phyloP scores from a whole-genome alignment of 805 yeast genomes.

The Metschnikowia matae region DNA sequence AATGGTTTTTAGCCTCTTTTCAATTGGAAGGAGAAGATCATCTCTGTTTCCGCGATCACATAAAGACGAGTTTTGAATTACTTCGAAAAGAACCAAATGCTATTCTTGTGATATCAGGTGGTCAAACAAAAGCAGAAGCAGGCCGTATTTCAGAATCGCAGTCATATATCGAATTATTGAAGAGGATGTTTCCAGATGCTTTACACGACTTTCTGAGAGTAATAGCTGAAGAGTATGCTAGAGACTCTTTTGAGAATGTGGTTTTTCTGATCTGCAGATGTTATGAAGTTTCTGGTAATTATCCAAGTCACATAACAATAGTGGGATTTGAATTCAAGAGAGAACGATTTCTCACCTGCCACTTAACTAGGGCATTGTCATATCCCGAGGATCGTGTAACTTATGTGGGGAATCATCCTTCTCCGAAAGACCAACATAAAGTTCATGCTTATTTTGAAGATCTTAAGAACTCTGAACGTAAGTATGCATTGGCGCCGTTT shows the following conservation, averaged over 20 bases:
- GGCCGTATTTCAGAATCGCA: slow-evolving; percentile 58
- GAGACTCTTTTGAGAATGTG: slow-evolving; percentile 79
- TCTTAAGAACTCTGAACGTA: slow-evolving; percentile 45
- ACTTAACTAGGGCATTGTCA: slow-evolving; percentile 46
- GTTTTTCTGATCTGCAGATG: slow-evolving; percentile 56
- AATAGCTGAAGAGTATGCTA: slow-evolving; percentile 63
- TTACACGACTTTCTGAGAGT: slow-evolving; percentile 23
- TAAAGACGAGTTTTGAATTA: slow-evolving; percentile 39
- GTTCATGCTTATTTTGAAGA: slow-evolving; percentile 41
- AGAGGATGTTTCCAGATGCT: slow-evolving; percentile 19
- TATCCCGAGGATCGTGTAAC: slow-evolving; percentile 34
- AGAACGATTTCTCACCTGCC: slow-evolving; percentile 52
- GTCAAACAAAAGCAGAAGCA: slow-evolving; percentile 58
- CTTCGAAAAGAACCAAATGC: slow-evolving; percentile 27
- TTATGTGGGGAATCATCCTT: slow-evolving; percentile 59
- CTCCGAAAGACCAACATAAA: slow-evolving; percentile 31
- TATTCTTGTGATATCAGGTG: slow-evolving; percentile 56
- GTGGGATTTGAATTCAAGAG: slow-evolving; percentile 76
- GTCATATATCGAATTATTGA: slow-evolving; percentile 50
- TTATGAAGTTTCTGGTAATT: slow-evolving; percentile 40
- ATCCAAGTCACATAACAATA: slow-evolving; percentile 52
- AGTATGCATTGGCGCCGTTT: slow-evolving; percentile 53
- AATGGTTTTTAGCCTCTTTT: slow-evolving; percentile 67
- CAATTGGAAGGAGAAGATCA: slow-evolving; percentile 71
- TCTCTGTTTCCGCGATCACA: slow-evolving; percentile 59